Evolutionary conservation across 345 rosid genomes (phyloP).

Genomic region (Rhizophora apiculata): DNA sequence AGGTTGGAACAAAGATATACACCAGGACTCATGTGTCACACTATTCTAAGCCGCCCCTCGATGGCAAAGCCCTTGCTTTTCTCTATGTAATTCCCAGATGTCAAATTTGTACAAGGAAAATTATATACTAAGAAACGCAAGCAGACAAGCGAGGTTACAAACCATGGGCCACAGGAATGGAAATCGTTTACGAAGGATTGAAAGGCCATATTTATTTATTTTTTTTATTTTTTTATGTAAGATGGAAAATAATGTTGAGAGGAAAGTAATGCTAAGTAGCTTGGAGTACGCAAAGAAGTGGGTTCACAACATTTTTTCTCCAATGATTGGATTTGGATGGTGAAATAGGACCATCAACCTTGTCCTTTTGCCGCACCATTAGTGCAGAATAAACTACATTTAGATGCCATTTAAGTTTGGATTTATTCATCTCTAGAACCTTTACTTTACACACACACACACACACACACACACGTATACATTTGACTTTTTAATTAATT

Average conservation of each 20-base stretch:
- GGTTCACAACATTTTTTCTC: slow-evolving; percentile 3
- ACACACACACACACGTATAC: no score
- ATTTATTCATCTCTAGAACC: slow-evolving; percentile 4
- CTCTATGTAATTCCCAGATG: no score
- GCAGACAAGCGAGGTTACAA: slow-evolving; percentile 18
- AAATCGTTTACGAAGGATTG: background rate
- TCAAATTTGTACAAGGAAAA: no score
- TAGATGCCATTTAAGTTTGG: slow-evolving; percentile 33
- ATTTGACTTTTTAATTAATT: background rate
- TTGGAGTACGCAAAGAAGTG: slow-evolving; percentile 10
- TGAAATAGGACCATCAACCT: slow-evolving; percentile 18
- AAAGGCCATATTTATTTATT: background rate
- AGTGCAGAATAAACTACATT: slow-evolving; percentile 33
- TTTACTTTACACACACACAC: background rate
- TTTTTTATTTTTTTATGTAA: no score
- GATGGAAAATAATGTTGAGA: no score
- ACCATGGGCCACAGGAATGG: slow-evolving; percentile 18
- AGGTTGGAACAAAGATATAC: background rate
- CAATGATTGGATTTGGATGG: slow-evolving; percentile 35
- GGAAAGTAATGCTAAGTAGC: background rate
- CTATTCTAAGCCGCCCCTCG: background rate
- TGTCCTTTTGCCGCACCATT: slow-evolving; percentile 42
- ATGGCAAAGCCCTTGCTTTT: background rate
- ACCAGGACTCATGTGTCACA: background rate
- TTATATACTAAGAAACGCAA: slow-evolving; percentile 6